Conservation (phyloP, 2,329 filamentous ascomycete species). For the Penicillium sp. region DNA sequence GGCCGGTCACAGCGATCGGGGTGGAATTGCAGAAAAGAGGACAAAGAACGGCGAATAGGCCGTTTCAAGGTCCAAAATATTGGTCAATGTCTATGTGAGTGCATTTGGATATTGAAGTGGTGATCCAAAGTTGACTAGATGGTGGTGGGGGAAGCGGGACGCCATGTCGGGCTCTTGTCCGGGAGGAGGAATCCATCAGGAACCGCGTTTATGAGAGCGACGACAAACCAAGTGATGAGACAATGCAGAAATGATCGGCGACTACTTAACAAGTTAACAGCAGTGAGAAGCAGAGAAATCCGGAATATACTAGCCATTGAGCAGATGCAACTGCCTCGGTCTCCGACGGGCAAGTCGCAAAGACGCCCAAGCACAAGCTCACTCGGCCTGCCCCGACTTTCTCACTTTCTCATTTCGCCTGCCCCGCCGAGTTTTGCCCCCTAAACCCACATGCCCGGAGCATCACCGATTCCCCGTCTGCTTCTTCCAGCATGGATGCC, state of each 20-base stretch:
- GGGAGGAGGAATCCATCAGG: neutral
- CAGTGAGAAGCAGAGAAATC: neutral
- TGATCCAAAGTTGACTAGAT: constrained; percentile 1
- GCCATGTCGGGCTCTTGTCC: neutral
- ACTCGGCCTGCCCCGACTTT: constrained; percentile 10
- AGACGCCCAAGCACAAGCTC: neutral
- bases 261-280: too few relatives aligned
- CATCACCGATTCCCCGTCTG: constrained; percentile 20
- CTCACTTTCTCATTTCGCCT: constrained; percentile 4
- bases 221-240: neutral
- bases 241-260: too few relatives aligned
- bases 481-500: constrained; percentile 19
- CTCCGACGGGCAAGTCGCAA: neutral
- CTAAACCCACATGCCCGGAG: constrained; percentile 25
- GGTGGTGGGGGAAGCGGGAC: neutral
- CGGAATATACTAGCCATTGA: neutral
- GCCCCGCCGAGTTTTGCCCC: constrained; percentile 22
- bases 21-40: constrained; percentile 20
- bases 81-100: neutral
- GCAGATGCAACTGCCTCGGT: neutral
- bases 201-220: neutral
- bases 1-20: constrained; percentile 3
- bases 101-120: neutral
- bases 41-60: too few relatives aligned
- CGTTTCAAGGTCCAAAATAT: neutral